Base-by-base conservation (phyloP, 2,329 filamentous ascomycete genomes). In the Trichoderma gracile region DNA sequence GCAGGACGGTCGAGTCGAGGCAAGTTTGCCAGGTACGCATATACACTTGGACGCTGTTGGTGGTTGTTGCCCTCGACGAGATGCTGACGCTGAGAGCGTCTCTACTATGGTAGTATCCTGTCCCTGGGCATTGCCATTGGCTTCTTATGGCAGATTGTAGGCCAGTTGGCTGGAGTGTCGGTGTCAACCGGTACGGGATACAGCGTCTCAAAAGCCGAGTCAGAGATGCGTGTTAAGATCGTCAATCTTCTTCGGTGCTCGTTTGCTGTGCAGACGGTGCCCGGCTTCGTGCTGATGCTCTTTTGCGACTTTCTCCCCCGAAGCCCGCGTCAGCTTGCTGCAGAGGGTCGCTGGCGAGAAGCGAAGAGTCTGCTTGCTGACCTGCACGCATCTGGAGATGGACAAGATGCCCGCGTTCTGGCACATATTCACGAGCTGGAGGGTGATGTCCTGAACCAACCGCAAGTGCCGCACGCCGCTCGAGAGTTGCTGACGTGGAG, bases 251-350 rank as follows among this genome's bases (percentile, higher is more conserved):
- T 86, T 75, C 82, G 82, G 10, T 84, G 87, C 54, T 84, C 86
- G 3, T 89, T 85, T 85, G 85, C 80, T 30, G 71, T 88, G 5
- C 86, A 88, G 74, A 83, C 83, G 69, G 72, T 86, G 0, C 86
- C 85, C 0, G 84, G 79, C 0, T 69, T 82, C 14, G 70, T 86
- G 15, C 77, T 87, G 0, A 78, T 88, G 84, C 84, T 0, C 78
- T 87, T 21, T 81, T 86, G 33, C 10, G 10, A 38, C 71, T 87
- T 87, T 75, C 83, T 89, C 68, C 86, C 84, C 0, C 84, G 84
- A 68, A 89, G 81, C 56, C 90, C 90, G 0, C 82, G 89, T 60
- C 92, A 89, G 89, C 78, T 92, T 6, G 89, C 89, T 5, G 82
- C 82, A 17, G 83, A 88, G 69, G 88, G 88, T 67, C 82, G 86